A percentile compares a stretch with the other conserved stretches of the same genome.
Conservation (phyloP, 2,329 filamentous ascomycete species). For the Fusarium tupiense region DNA sequence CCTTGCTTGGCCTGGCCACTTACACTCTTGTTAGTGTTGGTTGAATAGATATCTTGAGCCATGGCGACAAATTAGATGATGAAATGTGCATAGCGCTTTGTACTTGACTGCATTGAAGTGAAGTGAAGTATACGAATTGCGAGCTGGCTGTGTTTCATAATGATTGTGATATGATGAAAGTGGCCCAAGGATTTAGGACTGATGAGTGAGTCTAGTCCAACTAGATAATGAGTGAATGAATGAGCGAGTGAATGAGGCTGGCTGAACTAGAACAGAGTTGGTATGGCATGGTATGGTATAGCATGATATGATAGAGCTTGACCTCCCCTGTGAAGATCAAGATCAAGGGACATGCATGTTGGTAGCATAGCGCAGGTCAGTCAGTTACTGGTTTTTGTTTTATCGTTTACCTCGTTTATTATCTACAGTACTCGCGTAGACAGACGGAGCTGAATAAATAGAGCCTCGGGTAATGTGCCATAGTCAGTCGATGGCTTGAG, state of each 20-base stretch:
- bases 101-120: not conserved
- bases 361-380: not conserved
- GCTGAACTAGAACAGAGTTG: constrained; percentile 13
- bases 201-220: not conserved
- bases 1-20: constrained; percentile 21
- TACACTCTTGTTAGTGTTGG: constrained; percentile 11
- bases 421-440: constrained; percentile 1
- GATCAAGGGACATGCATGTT: not conserved
- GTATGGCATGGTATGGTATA: constrained; percentile 7
- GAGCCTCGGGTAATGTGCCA: not conserved
- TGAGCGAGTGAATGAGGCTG: constrained; percentile 6
- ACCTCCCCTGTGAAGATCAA: not conserved
- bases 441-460: constrained; percentile 19
- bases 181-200: constrained; percentile 10
- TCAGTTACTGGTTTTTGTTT: not conserved
- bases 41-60: constrained; percentile 40
- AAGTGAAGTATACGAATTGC: constrained; percentile 5
- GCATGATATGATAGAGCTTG: not conserved
- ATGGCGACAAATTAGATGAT: constrained; percentile 33
- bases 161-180: constrained; percentile 20
- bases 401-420: not conserved
- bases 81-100: constrained; percentile 7
- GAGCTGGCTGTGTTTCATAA: not conserved
- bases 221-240: not conserved
- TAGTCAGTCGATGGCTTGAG: constrained; percentile 20